These are phyloP conservation scores for Tagetes patula DNA, from an alignment of 129 eudicot genomes.

Conservation along the genomic window DNA sequence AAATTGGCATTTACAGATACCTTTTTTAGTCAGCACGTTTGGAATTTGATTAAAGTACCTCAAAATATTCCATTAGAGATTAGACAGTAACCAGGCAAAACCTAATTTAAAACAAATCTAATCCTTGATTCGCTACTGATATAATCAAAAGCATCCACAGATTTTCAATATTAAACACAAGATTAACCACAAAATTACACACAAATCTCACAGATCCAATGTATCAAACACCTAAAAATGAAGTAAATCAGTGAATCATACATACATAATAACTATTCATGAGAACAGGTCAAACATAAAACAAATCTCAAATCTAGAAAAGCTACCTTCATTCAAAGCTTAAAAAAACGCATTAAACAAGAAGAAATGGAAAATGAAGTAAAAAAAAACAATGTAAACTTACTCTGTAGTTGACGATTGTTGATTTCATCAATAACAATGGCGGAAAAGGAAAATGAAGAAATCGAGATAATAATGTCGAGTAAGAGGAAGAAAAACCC, in stretches of 20 bases:
- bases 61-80: slow-evolving; percentile 5
- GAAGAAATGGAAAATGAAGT: slow-evolving; percentile 26
- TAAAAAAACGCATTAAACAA: slow-evolving; percentile 15
- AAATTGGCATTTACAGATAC: slow-evolving; percentile 32
- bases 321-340: slow-evolving; percentile 22
- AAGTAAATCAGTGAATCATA: slow-evolving; percentile 7
- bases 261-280: slow-evolving; percentile 4
- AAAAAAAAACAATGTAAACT: slow-evolving; percentile 25
- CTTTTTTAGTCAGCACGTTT: slow-evolving; percentile 31
- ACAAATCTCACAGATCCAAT: slow-evolving; percentile 40
- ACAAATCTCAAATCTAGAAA: slow-evolving; percentile 3
- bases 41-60: slow-evolving; percentile 32
- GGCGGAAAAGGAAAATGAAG: slow-evolving; percentile 40
- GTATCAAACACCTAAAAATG: slow-evolving; percentile 22
- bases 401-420: slow-evolving; percentile 29
- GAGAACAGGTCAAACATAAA: background rate
- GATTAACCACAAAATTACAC: slow-evolving; percentile 5
- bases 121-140: slow-evolving; percentile 1
- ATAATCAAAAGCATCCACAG: background rate
- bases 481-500: slow-evolving; percentile 36
- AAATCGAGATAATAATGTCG: slow-evolving; percentile 9
- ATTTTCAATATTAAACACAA: slow-evolving; percentile 24
- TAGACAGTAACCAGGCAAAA: slow-evolving; percentile 6
- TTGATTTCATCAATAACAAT: slow-evolving; percentile 25
- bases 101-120: slow-evolving; percentile 15